Percentiles rank a stretch among this genome's conserved stretches.
These are phyloP conservation scores for Claviceps humidiphila DNA, from an alignment of 2,329 filamentous ascomycete genomes.

Conservation along the genomic window DNA sequence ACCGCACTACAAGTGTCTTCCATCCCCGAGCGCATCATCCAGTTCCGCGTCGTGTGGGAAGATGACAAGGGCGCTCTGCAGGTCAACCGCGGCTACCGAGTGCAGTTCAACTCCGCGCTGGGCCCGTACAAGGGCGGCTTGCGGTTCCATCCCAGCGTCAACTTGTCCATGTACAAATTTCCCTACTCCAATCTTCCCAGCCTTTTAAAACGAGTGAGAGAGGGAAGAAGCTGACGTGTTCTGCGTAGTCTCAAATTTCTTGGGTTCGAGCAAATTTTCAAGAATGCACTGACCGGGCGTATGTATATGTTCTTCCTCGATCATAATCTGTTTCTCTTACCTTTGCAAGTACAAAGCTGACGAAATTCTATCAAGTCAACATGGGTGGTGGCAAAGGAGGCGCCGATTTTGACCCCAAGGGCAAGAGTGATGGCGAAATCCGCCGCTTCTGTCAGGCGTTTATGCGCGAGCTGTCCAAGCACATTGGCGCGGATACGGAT, in stretches of 20 bases:
- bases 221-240: neutral
- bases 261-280: constrained; percentile 98
- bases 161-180: constrained; percentile 44
- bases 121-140: constrained; percentile 98
- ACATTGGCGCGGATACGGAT: constrained; percentile 93
- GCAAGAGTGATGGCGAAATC: constrained; percentile 95
- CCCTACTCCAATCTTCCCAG: neutral
- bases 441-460: constrained; percentile 92
- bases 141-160: constrained; percentile 84
- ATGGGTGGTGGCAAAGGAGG: constrained; percentile 98
- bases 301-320: constrained; percentile 28
- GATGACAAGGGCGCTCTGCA: constrained; percentile 80
- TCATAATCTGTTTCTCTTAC: neutral
- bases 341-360: neutral
- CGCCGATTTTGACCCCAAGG: constrained; percentile 97
- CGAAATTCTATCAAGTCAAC: constrained; percentile 21
- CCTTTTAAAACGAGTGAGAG: neutral
- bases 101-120: constrained; percentile 96
- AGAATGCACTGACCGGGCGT: constrained; percentile 95
- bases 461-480: constrained; percentile 89
- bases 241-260: constrained; percentile 72
- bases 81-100: constrained; percentile 89
- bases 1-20: constrained; percentile 78
- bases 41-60: constrained; percentile 97
- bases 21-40: constrained; percentile 87